Percentiles rank a stretch among this genome's conserved stretches.
Conservation (phyloP, 352 stramenopile genomes). For the Phytophthora fragariae region DNA sequence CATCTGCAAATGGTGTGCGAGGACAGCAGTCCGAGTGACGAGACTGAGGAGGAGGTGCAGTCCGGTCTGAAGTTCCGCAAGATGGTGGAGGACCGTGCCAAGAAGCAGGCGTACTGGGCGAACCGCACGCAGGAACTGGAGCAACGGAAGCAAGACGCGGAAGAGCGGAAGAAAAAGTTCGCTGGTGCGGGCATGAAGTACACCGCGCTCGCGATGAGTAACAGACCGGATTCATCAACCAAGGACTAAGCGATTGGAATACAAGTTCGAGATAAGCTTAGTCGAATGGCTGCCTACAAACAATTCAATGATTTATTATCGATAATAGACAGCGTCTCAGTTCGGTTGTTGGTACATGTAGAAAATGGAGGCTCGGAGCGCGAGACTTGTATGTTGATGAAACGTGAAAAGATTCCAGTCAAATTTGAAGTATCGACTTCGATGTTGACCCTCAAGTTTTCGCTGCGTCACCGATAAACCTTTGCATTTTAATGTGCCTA, state of each 20-base stretch:
- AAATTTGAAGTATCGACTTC: too few species aligned
- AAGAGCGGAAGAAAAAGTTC: constrained; percentile 85
- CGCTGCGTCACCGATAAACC: too few species aligned
- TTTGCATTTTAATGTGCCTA: too few species aligned
- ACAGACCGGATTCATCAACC: constrained; percentile 41
- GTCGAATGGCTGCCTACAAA: background rate
- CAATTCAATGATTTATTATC: background rate
- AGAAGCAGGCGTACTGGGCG: constrained; percentile 83
- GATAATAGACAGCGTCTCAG: background rate
- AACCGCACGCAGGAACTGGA: constrained; percentile 82
- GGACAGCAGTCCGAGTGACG: constrained; percentile 47
- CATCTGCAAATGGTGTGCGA: constrained; percentile 81
- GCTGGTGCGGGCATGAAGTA: constrained; percentile 81
- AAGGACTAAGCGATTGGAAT: constrained; percentile 25
- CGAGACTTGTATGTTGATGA: too few species aligned
- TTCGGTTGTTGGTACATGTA: background rate
- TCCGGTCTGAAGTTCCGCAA: constrained; percentile 64
- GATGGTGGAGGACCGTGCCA: constrained; percentile 77
- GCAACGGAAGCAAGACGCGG: constrained; percentile 74
- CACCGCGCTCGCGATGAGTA: constrained; percentile 80
- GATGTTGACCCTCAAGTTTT: too few species aligned
- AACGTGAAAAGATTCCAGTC: too few species aligned
- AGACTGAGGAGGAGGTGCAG: constrained; percentile 44
- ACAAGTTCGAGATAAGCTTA: background rate
- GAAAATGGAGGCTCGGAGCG: too few species aligned